Percentiles rank a stretch among this genome's conserved stretches.
These are phyloP conservation scores for Cryphonectria radicalis DNA, from an alignment of 2,329 filamentous ascomycete genomes.

Conservation along the genomic window DNA sequence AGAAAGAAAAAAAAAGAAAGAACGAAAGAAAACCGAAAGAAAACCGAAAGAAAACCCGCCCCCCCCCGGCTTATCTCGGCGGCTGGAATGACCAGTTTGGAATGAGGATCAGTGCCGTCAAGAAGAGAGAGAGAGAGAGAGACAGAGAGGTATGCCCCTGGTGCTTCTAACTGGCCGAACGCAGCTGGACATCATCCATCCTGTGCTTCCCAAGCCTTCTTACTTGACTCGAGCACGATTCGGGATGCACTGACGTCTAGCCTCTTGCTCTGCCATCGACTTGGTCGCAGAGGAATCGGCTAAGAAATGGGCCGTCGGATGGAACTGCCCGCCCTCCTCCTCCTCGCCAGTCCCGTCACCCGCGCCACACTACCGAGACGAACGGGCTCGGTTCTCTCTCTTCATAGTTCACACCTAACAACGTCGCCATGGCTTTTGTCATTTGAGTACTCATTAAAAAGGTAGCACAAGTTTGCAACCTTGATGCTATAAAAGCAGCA, in stretches of 20 bases:
- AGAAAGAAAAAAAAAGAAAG: no score
- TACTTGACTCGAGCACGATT: neutral
- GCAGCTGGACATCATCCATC: neutral
- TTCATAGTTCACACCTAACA: neutral
- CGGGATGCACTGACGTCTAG: constrained; percentile 4
- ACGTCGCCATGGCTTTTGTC: neutral
- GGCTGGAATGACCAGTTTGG: constrained; percentile 9
- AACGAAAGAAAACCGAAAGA: no score
- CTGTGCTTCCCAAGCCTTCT: neutral
- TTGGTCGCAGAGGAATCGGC: neutral
- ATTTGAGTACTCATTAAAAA: neutral
- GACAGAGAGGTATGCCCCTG: neutral
- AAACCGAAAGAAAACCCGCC: no score
- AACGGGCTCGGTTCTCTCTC: neutral
- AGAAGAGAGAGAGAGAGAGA: neutral
- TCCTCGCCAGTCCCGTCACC: neutral
- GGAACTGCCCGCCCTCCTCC: neutral
- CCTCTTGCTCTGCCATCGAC: neutral
- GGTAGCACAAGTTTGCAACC: neutral
- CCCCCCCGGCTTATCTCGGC: neutral
- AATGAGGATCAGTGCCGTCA: constrained; percentile 7
- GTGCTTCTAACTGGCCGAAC: neutral
- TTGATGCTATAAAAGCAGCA: neutral
- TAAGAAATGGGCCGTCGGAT: neutral
- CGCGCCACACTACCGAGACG: neutral